phyloP scores from a whole-genome alignment of 2,329 filamentous ascomycete species.

The Cercospora sojina region DNA sequence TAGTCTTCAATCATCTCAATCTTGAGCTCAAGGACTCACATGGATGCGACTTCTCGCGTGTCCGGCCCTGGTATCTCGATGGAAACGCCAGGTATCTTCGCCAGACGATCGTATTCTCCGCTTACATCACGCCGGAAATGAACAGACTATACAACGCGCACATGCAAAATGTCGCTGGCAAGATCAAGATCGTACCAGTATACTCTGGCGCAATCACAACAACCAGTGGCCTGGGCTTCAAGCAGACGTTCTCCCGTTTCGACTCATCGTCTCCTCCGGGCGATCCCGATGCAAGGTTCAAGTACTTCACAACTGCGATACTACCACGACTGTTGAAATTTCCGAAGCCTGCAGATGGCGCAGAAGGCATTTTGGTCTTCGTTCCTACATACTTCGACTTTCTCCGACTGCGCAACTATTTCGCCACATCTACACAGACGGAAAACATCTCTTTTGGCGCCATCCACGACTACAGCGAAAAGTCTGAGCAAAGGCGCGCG shows the following conservation, averaged over 20 bases:
- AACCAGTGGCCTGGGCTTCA: slow-evolving; percentile 60
- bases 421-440: slow-evolving; percentile 65
- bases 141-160: slow-evolving; percentile 73
- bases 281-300: slow-evolving; percentile 86
- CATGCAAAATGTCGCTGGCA: slow-evolving; percentile 79
- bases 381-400: slow-evolving; percentile 95
- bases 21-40: slow-evolving; percentile 77
- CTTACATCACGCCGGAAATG: slow-evolving; percentile 85
- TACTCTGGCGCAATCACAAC: slow-evolving; percentile 65
- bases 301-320: slow-evolving; percentile 81
- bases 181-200: slow-evolving; percentile 65
- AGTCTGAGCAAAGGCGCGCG: slow-evolving; percentile 76
- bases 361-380: slow-evolving; percentile 74
- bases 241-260: slow-evolving; percentile 89
- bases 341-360: slow-evolving; percentile 56
- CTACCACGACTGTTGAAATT: slow-evolving; percentile 72
- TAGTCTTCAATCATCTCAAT: slow-evolving; percentile 89
- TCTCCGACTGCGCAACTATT: slow-evolving; percentile 87
- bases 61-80: slow-evolving; percentile 91
- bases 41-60: slow-evolving; percentile 88
- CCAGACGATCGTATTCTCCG: slow-evolving; percentile 78
- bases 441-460: slow-evolving; percentile 69
- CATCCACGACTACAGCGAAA: slow-evolving; percentile 83
- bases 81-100: slow-evolving; percentile 75
- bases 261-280: slow-evolving; percentile 65